phyloP scores from a whole-genome alignment of 768 basidiomycete genomes.

The Pleurotus tuoliensis region DNA sequence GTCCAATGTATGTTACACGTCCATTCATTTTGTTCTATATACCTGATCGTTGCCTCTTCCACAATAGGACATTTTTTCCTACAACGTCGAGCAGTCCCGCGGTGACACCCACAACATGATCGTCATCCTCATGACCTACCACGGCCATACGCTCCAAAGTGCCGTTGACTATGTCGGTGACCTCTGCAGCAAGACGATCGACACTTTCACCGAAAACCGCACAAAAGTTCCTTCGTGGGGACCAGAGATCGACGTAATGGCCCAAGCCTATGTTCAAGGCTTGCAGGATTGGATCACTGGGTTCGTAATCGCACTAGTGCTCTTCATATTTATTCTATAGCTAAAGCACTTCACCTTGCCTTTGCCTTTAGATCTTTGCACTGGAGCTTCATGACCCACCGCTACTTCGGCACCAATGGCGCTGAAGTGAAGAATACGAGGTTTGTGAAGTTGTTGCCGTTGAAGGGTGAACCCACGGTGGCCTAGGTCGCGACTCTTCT shows the following conservation, averaged over 20 bases:
- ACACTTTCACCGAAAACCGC: conserved; percentile 46
- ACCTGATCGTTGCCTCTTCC: conserved; percentile 6
- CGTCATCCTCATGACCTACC: conserved; percentile 60
- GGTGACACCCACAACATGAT: conserved; percentile 73
- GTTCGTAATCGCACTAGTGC: conserved; percentile 23
- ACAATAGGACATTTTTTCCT: conserved; percentile 67
- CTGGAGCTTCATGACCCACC: conserved; percentile 68
- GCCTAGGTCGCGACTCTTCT: neutral
- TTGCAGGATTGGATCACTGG: conserved; percentile 71
- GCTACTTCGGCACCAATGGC: conserved; percentile 65
- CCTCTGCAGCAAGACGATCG: conserved; percentile 52
- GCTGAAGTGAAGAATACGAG: conserved; percentile 49
- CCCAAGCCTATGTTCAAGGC: conserved; percentile 57
- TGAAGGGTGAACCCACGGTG: too few relatives aligned
- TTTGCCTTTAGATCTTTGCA: conserved; percentile 41
- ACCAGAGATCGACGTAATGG: conserved; percentile 53
- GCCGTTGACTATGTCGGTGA: conserved; percentile 65
- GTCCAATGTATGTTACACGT: conserved; percentile 59
- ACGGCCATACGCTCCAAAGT: conserved; percentile 51
- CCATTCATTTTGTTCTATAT: neutral
- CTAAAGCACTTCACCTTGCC: neutral
- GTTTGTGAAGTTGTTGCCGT: conserved; percentile 47
- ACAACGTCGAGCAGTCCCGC: conserved; percentile 70
- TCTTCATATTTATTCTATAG: conserved; percentile 2
- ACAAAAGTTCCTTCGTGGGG: conserved; percentile 58